A percentile compares a stretch with the other conserved stretches of the same genome.
phyloP scores from a whole-genome alignment of 371 early-diverging fungal species.

The Nosema muscidifuracis region DNA sequence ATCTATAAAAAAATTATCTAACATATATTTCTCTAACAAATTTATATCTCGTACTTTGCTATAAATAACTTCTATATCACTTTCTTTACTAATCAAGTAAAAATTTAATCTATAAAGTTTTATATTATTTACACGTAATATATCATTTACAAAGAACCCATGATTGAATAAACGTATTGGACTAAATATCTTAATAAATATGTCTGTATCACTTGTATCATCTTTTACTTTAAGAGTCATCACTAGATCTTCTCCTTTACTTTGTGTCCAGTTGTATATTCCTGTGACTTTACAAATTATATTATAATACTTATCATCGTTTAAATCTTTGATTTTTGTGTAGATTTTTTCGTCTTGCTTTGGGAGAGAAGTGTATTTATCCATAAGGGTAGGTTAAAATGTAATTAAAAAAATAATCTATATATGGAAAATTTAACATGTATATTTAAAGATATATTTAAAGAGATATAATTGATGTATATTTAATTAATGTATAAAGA shows the following conservation, averaged over 20 bases:
- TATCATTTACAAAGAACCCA: slow-evolving; percentile 4
- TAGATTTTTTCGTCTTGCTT: too few species aligned
- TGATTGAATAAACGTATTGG: neutral
- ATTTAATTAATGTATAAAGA: too few species aligned
- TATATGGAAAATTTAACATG: too few species aligned
- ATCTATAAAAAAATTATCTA: too few species aligned
- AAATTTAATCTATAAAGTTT: neutral
- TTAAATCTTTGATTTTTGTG: neutral
- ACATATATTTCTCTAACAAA: too few species aligned
- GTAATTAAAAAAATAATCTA: too few species aligned
- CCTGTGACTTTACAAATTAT: slow-evolving; percentile 7
- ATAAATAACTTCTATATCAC: neutral
- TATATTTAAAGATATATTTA: too few species aligned
- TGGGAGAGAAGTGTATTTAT: too few species aligned
- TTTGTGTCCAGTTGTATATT: neutral
- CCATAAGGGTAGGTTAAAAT: too few species aligned
- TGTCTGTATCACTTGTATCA: slow-evolving; percentile 4
- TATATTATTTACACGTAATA: neutral
- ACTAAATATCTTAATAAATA: slow-evolving; percentile 31
- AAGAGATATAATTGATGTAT: too few species aligned
- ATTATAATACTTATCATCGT: neutral
- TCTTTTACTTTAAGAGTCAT: slow-evolving; percentile 27
- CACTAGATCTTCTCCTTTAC: slow-evolving; percentile 22
- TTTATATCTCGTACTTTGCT: slow-evolving; percentile 1
- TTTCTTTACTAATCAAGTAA: neutral